Conservation (phyloP, 257 asterid species). For the Capsicum chinense region DNA sequence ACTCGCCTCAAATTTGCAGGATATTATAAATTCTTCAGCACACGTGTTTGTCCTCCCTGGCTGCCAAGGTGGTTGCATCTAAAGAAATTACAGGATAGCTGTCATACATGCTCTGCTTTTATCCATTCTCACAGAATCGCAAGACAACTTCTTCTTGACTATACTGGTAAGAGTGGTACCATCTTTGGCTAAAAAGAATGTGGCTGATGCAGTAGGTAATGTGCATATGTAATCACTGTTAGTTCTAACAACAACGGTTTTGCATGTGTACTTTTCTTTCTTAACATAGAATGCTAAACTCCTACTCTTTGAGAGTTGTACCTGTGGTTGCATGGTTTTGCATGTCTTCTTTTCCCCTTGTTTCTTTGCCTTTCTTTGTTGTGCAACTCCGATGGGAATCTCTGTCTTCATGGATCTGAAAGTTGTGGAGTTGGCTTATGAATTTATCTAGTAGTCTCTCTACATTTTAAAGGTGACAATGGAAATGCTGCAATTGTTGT, state of each 20-base stretch:
- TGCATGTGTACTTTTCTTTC: not conserved
- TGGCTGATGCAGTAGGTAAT: not conserved
- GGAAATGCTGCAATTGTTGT: conserved; percentile 21
- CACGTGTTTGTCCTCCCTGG: conserved; percentile 15
- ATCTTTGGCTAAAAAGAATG: not conserved
- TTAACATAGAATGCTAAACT: not conserved
- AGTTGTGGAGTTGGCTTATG: conserved; percentile 5
- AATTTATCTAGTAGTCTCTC: conserved; percentile 8
- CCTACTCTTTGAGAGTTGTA: not conserved
- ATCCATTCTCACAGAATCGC: conserved; percentile 21
- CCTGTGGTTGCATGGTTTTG: not conserved
- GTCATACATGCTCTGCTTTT: conserved; percentile 25
- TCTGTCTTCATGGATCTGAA: not conserved
- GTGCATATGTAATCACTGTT: not conserved
- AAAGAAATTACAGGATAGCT: conserved; percentile 22
- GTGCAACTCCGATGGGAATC: not conserved
- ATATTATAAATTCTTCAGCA: conserved; percentile 19
- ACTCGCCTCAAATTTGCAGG: conserved; percentile 17
- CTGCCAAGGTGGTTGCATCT: conserved; percentile 7
- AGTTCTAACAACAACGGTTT: not conserved
- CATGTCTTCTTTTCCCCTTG: not conserved
- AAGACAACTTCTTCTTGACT: conserved; percentile 26
- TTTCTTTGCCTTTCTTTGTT: not conserved
- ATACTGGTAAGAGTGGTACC: conserved; percentile 24
- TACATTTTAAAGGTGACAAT: conserved; percentile 25